Evolutionary conservation across 2,329 filamentous ascomycete species (phyloP).

Genomic region (Pyrenophora graminea): DNA sequence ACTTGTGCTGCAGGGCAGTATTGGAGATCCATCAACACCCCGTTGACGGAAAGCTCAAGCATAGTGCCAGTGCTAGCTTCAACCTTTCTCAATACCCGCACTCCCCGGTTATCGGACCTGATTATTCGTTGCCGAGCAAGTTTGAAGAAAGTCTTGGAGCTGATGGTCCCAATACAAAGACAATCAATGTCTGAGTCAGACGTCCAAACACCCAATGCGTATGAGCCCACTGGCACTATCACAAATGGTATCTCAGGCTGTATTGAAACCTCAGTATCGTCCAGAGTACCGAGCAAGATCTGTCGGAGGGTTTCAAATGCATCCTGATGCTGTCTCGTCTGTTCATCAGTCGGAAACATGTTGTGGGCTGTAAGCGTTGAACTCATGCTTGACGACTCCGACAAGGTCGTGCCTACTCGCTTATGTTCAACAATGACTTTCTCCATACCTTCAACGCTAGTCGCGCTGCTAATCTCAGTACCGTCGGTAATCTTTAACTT

Average conservation of each 20-base stretch:
- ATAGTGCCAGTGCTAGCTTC: slow-evolving; percentile 64
- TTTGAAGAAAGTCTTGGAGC: slow-evolving; percentile 64
- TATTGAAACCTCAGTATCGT: slow-evolving; percentile 7
- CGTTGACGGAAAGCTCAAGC: slow-evolving; percentile 64
- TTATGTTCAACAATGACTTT: slow-evolving; percentile 18
- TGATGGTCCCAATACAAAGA: slow-evolving; percentile 66
- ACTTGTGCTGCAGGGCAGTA: slow-evolving; percentile 65
- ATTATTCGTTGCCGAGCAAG: slow-evolving; percentile 61
- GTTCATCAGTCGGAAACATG: slow-evolving; percentile 55
- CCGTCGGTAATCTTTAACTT: slow-evolving; percentile 38
- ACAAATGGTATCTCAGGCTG: slow-evolving; percentile 49
- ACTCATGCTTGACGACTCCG: slow-evolving; percentile 14
- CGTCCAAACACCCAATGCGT: slow-evolving; percentile 66
- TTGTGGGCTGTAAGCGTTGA: slow-evolving; percentile 18
- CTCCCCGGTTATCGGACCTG: slow-evolving; percentile 49
- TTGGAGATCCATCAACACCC: slow-evolving; percentile 66
- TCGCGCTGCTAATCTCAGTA: not conserved
- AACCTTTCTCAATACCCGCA: slow-evolving; percentile 62
- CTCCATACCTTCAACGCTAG: slow-evolving; percentile 6
- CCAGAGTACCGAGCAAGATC: slow-evolving; percentile 46
- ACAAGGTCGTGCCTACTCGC: slow-evolving; percentile 12
- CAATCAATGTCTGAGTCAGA: slow-evolving; percentile 66
- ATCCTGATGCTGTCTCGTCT: slow-evolving; percentile 49
- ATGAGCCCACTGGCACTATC: slow-evolving; percentile 68
- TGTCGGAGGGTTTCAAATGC: slow-evolving; percentile 55